Evolutionary conservation across 805 yeast species (phyloP).

Genomic region (Kuraishia molischiana): DNA sequence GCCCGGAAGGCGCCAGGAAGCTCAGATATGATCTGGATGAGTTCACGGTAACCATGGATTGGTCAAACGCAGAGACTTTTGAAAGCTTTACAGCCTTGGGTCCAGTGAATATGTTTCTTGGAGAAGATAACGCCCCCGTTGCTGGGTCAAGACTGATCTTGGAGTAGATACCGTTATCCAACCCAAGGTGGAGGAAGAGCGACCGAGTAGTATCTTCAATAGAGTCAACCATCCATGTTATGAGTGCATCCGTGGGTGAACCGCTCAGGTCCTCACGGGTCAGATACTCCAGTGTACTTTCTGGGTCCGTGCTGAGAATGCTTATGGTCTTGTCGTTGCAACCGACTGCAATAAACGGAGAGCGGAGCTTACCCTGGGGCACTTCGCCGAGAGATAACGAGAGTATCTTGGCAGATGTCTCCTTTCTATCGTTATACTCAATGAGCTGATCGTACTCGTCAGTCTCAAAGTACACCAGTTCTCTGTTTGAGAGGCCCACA

Average conservation of each 20-base stretch:
- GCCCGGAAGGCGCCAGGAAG: slow-evolving; percentile 21
- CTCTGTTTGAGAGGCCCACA: slow-evolving; percentile 62
- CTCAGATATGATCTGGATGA: slow-evolving; percentile 52
- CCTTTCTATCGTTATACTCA: slow-evolving; percentile 58
- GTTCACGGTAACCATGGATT: slow-evolving; percentile 33
- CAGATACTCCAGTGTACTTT: slow-evolving; percentile 47
- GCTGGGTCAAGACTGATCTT: slow-evolving; percentile 44
- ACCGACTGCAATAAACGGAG: slow-evolving; percentile 60
- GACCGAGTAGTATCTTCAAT: slow-evolving; percentile 6
- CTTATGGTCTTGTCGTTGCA: slow-evolving; percentile 62
- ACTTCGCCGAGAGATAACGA: slow-evolving; percentile 40
- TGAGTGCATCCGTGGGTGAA: slow-evolving; percentile 25
- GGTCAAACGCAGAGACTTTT: slow-evolving; percentile 18
- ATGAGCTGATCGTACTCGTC: slow-evolving; percentile 55
- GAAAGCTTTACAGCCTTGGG: slow-evolving; percentile 48
- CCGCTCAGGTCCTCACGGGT: slow-evolving; percentile 62
- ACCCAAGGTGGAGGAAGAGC: slow-evolving; percentile 60
- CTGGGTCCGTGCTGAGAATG: slow-evolving; percentile 52
- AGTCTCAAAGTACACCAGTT: slow-evolving; percentile 75
- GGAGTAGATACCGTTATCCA: slow-evolving; percentile 75
- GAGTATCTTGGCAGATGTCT: slow-evolving; percentile 40
- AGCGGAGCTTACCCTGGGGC: slow-evolving; percentile 33
- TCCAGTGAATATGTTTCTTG: slow-evolving; percentile 68
- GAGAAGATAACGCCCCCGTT: slow-evolving; percentile 55
- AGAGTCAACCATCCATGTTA: slow-evolving; percentile 21